Evolutionary conservation across 1,284 basidiomycete genomes (phyloP).

Genomic region (Ganoderma meredithae): DNA sequence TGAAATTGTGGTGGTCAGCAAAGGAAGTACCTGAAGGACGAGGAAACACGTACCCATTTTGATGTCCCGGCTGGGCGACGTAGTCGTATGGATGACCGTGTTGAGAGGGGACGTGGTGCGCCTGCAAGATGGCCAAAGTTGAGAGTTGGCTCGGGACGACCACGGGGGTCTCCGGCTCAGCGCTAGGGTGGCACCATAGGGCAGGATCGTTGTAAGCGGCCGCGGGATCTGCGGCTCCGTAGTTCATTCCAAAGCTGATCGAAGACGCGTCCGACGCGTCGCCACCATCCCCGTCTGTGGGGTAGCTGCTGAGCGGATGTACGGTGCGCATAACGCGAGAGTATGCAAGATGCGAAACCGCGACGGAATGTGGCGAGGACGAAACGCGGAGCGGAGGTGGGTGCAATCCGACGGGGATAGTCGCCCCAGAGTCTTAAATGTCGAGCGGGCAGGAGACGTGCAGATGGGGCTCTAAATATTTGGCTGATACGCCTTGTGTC

Average conservation of each 20-base stretch:
- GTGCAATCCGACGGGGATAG: neutral
- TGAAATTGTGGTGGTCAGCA: neutral
- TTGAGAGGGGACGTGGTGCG: neutral
- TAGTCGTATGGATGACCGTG: neutral
- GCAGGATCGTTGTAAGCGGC: neutral
- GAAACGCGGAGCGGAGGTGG: neutral
- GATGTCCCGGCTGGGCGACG: neutral
- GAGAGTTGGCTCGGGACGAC: neutral
- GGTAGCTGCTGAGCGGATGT: neutral
- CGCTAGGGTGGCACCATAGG: slow-evolving; percentile 5
- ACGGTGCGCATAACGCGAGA: neutral
- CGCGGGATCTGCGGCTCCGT: slow-evolving; percentile 2
- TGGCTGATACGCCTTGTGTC: neutral
- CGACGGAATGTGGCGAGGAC: neutral
- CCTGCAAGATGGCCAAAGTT: neutral
- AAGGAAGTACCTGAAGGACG: neutral
- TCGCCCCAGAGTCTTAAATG: neutral
- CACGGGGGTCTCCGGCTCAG: neutral
- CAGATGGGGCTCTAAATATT: neutral
- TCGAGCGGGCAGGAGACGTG: neutral
- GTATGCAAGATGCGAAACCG: no score
- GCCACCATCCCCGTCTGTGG: neutral
- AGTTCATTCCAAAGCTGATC: neutral
- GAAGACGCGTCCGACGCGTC: neutral
- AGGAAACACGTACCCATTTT: neutral